Percentiles rank a stretch among this genome's conserved stretches.
Conservation (phyloP, 1,139 yeast species). For the Kurtzmaniella quercitrusa region DNA sequence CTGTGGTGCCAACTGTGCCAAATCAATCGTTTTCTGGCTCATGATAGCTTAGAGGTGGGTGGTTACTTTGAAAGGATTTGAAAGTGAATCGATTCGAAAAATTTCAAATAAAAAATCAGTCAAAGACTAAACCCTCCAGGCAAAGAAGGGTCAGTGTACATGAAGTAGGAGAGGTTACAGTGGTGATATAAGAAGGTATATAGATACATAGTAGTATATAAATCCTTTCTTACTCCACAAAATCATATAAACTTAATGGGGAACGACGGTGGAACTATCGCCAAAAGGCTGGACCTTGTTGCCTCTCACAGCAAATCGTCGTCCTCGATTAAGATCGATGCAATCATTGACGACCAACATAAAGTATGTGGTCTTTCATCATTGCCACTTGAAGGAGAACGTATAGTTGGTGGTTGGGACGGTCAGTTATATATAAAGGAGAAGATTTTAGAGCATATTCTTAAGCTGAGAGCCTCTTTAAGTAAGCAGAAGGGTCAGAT, state of each 20-base stretch:
- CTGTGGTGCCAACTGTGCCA: slow-evolving; percentile 70
- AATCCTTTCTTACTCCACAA: no score
- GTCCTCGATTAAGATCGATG: background rate
- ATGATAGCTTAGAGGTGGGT: background rate
- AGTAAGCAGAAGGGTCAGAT: no score
- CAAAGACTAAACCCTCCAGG: no score
- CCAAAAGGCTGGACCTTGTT: slow-evolving; percentile 40
- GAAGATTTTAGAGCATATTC: slow-evolving; percentile 53
- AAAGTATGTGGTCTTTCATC: slow-evolving; percentile 26
- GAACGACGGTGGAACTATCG: slow-evolving; percentile 50
- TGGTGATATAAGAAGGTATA: no score
- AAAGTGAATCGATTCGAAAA: background rate
- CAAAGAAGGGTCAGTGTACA: no score
- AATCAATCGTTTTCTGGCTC: slow-evolving; percentile 41
- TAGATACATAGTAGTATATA: no score
- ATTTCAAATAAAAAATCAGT: no score
- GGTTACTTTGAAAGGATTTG: background rate
- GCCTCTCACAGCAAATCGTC: slow-evolving; percentile 21
- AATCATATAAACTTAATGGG: no score
- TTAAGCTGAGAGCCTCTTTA: slow-evolving; percentile 26
- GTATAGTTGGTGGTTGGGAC: slow-evolving; percentile 62
- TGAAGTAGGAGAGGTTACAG: no score
- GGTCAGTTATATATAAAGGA: slow-evolving; percentile 75
- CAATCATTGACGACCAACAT: slow-evolving; percentile 5
- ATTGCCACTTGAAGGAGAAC: slow-evolving; percentile 18